Conservation (phyloP, 306 rosid genomes). For the Ormosia semicastrata region DNA sequence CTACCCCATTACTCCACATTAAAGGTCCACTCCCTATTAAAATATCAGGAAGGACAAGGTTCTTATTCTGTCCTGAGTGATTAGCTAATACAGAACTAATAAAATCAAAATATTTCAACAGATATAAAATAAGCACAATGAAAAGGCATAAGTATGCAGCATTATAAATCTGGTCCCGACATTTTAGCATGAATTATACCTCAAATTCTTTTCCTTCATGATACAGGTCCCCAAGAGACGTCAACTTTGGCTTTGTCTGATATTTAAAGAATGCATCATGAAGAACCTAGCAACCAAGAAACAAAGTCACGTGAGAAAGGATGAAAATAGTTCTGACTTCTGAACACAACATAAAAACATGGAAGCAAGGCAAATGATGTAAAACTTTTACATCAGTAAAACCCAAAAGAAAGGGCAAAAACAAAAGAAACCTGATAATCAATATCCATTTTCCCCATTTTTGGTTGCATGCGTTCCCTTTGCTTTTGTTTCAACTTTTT, state of each 20-base stretch:
- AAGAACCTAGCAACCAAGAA: conserved; percentile 75
- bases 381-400: not conserved
- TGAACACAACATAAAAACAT: conserved; percentile 3
- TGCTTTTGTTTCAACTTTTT: conserved; percentile 98
- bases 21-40: not conserved
- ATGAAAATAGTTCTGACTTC: not conserved
- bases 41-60: not conserved
- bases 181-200: conserved; percentile 46
- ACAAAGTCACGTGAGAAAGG: conserved; percentile 17
- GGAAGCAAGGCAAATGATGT: not conserved
- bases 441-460: conserved; percentile 99
- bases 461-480: conserved; percentile 99
- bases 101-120: conserved; percentile 3
- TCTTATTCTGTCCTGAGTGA: not conserved
- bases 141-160: not conserved
- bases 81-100: not conserved
- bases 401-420: not conserved
- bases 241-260: conserved; percentile 96
- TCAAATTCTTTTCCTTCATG: conserved; percentile 99
- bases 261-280: conserved; percentile 98
- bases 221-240: conserved; percentile 89
- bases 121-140: not conserved
- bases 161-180: not conserved
- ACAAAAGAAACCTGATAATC: conserved; percentile 81
- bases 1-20: not conserved